phyloP scores from a whole-genome alignment of 1,139 yeast species.

The Petasospora rhodanensis region DNA sequence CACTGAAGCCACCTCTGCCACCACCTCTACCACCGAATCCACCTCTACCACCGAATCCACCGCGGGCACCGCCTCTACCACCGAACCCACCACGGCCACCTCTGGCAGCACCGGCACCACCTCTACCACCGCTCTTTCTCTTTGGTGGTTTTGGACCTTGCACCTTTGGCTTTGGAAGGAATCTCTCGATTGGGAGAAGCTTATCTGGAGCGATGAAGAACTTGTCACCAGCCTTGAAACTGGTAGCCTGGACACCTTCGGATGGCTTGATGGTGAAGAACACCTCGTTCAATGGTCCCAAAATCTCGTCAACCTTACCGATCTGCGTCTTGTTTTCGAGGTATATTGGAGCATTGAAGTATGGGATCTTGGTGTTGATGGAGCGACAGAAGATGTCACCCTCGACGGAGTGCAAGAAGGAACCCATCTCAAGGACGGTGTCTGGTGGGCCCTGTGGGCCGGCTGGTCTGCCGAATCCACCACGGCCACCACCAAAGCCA shows the following conservation, averaged over 20 bases:
- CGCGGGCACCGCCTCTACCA: constrained; percentile 37
- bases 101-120: constrained; percentile 47
- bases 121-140: constrained; percentile 52
- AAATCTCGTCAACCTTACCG: constrained; percentile 97
- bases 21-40: constrained; percentile 37
- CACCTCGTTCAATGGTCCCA: constrained; percentile 96
- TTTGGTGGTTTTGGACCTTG: constrained; percentile 76
- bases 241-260: constrained; percentile 92
- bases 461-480: constrained; percentile 40
- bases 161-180: constrained; percentile 86
- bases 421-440: constrained; percentile 89
- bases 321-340: constrained; percentile 92
- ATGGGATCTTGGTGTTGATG: constrained; percentile 89
- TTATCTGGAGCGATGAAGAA: constrained; percentile 94
- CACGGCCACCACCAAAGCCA: constrained; percentile 42
- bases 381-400: constrained; percentile 97
- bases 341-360: constrained; percentile 97
- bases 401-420: constrained; percentile 88
- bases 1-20: constrained; percentile 24
- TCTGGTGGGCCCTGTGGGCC: constrained; percentile 80
- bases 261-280: constrained; percentile 92
- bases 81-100: constrained; percentile 42
- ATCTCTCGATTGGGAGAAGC: constrained; percentile 90
- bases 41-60: constrained; percentile 29
- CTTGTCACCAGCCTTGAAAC: constrained; percentile 94